phyloP scores from a whole-genome alignment of 345 rosid species.

The Pugionium cornutum region DNA sequence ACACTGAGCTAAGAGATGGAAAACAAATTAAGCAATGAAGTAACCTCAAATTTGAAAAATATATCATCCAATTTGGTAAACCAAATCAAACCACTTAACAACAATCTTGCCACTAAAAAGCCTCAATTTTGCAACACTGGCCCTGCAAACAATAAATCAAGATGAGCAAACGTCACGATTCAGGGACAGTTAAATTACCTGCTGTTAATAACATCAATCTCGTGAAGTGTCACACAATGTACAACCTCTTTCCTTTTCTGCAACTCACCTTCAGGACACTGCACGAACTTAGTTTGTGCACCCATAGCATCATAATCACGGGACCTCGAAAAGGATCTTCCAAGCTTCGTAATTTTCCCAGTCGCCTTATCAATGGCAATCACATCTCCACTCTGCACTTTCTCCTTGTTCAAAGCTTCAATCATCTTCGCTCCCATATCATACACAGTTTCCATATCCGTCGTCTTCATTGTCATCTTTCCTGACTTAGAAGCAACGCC shows the following conservation, averaged over 20 bases:
- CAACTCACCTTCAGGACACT: constrained; percentile 95
- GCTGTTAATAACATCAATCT: constrained; percentile 98
- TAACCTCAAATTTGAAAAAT: neutral
- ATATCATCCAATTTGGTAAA: neutral
- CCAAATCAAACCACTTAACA: neutral
- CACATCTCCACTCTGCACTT: constrained; percentile 95
- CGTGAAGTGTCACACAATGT: constrained; percentile 91
- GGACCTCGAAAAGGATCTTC: constrained; percentile 88
- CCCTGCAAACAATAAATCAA: neutral
- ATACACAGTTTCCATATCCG: constrained; percentile 93
- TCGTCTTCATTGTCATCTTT: constrained; percentile 86
- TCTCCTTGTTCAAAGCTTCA: constrained; percentile 83
- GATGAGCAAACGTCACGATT: neutral
- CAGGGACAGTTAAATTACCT: constrained; percentile 45
- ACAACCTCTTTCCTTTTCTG: constrained; percentile 98
- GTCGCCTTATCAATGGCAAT: constrained; percentile 86
- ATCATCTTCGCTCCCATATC: constrained; percentile 94
- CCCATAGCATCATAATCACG: constrained; percentile 98
- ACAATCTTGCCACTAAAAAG: neutral
- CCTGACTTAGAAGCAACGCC: constrained; percentile 91
- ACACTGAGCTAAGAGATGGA: neutral
- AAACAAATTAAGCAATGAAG: neutral
- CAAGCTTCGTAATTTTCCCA: constrained; percentile 86
- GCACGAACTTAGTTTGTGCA: constrained; percentile 89
- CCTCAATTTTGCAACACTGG: neutral